Conservation (phyloP, 164 flowering plant genomes). For the grape (Vitis vinifera) region ASM3070453v1 NC_081807.1:9147001-9147500, state of each 20-base stretch:
- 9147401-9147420: conserved; percentile 28
- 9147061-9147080: too few species aligned
- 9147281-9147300: conserved; percentile 26
- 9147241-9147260: conserved; percentile 45
- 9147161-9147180: conserved; percentile 43
- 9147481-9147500: conserved; percentile 29
- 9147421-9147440: conserved; percentile 10
- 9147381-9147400: conserved; percentile 41
- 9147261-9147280: conserved; percentile 40
- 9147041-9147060: too few species aligned
- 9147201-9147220: conserved; percentile 27
- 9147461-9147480: conserved; percentile 27
- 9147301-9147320: conserved; percentile 30
- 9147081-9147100: too few species aligned
- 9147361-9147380: conserved; percentile 8
- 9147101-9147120: too few species aligned
- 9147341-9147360: conserved; percentile 20
- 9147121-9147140: conserved; percentile 10
- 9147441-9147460: conserved; percentile 26
- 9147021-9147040: too few species aligned
- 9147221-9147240: conserved; percentile 36
- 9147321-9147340: conserved; percentile 27
- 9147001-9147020: too few species aligned
- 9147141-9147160: conserved; percentile 23
- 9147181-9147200: conserved; percentile 31